Conservation (phyloP, 2,329 filamentous ascomycete genomes). For the Torrubiellomyces zombiae region DNA sequence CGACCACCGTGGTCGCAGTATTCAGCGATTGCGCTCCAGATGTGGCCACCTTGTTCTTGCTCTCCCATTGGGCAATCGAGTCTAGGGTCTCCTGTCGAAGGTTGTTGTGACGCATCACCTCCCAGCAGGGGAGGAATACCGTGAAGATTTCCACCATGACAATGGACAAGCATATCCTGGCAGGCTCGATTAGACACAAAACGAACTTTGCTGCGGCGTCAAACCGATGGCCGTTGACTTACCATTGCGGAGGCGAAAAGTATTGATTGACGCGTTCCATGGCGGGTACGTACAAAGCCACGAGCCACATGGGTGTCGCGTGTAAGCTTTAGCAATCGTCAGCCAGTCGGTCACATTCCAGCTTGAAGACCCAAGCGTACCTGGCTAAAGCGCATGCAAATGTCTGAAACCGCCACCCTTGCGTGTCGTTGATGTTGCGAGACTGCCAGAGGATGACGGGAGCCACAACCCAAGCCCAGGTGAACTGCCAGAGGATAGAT, state of each 20-base stretch:
- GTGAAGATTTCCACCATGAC: constrained; percentile 43
- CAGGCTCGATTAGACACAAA: background rate
- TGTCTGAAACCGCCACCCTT: constrained; percentile 48
- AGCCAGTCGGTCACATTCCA: background rate
- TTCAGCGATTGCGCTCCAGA: constrained; percentile 6
- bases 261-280: constrained; percentile 33
- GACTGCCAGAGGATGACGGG: constrained; percentile 42
- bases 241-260: constrained; percentile 44
- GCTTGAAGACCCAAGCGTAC: constrained; percentile 9
- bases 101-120: constrained; percentile 28
- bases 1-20: constrained; percentile 9
- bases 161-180: constrained; percentile 32
- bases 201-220: background rate
- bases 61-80: constrained; percentile 26
- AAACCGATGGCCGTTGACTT: constrained; percentile 29
- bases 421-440: constrained; percentile 43
- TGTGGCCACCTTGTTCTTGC: constrained; percentile 14
- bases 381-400: constrained; percentile 28
- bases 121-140: constrained; percentile 43
- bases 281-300: constrained; percentile 32
- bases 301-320: constrained; percentile 47
- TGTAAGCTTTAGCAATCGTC: constrained; percentile 27
- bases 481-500: constrained; percentile 41
- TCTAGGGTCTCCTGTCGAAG: constrained; percentile 26
- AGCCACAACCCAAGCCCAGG: constrained; percentile 44